Base-by-base conservation (phyloP, 495 filamentous ascomycete genomes). In the Penicillium turbatum region DNA sequence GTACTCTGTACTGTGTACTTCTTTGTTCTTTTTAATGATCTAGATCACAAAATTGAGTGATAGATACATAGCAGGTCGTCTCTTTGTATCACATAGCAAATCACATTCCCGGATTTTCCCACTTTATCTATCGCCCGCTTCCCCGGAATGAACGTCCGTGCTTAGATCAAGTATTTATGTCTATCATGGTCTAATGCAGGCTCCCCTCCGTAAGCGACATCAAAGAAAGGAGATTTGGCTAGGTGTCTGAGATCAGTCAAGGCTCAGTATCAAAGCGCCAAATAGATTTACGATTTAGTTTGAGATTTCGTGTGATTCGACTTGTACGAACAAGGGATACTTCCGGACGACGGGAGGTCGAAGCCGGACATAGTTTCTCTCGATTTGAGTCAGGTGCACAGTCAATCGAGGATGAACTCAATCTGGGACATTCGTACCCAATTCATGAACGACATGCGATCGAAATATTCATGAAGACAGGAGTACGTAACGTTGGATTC, bases 281-380 rank as follows among this genome's bases (percentile, higher is more conserved):
- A 4, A 30, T n/a, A 13, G 6, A 27, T 41, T 34, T 24, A 19
- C 17, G 45, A 32, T 19, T 7, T 10, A 6, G 19, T 21, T 26
- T n/a, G n/a, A 27, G 31, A 15, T 21, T 17, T 15, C 16, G 15
- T 2, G 21, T 24, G 17, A 42, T 51, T 31, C 52, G 59, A 59
- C 51, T 59, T 36, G 51, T 55, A 42, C 19, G 58, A 35, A 50
- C 61, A 64, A 62, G 63, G 61, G 61, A 58, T 61, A 49, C 55
- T 51, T 34, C 41, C 44, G 62, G 51, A 60, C 26, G 15, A 17
- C 55, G 61, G 57, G 38, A 43, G 51, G 51, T 51, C n/a, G 36
- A 51, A 64, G 42, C 55, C 53, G 53, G 19, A 38, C 49, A 61
- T 64, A 38, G 45, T 57, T n/a, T 64, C 39, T 64, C 38, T 55